Evolutionary conservation across 352 stramenopile genomes (phyloP).

Genomic region (Phytopythium delawarense): DNA sequence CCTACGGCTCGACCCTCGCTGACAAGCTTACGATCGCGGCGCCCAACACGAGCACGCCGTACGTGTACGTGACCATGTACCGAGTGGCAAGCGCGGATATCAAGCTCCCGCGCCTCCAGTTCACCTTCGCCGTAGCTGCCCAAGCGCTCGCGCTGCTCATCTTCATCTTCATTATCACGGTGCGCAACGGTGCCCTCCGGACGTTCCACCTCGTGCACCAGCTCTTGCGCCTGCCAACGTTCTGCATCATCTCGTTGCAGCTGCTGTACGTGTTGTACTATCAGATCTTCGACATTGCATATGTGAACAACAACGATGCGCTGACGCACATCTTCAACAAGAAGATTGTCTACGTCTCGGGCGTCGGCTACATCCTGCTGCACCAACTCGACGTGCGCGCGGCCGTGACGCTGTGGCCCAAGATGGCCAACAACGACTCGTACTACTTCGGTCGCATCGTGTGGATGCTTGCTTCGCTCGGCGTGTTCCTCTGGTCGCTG

Average conservation of each 20-base stretch:
- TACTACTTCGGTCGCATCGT: conserved; percentile 27
- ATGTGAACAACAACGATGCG: conserved; percentile 15
- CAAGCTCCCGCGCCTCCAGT: conserved; percentile 25
- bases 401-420: conserved; percentile 30
- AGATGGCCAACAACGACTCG: conserved; percentile 40
- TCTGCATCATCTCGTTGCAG: conserved; percentile 32
- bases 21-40: conserved; percentile 27
- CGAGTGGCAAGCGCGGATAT: conserved; percentile 21
- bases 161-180: conserved; percentile 26
- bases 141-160: conserved; percentile 24
- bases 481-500: conserved; percentile 26
- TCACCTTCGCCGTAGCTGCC: conserved; percentile 31
- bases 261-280: conserved; percentile 39
- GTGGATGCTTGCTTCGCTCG: conserved; percentile 29
- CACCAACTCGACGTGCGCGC: conserved; percentile 34
- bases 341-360: conserved; percentile 31
- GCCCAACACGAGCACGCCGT: conserved; percentile 16
- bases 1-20: conserved; percentile 21
- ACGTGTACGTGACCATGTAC: conserved; percentile 24
- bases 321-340: conserved; percentile 19
- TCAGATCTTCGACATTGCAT: conserved; percentile 36
- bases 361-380: conserved; percentile 28
- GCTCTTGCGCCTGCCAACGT: conserved; percentile 26
- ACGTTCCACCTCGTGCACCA: conserved; percentile 33
- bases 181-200: conserved; percentile 17